phyloP scores from a whole-genome alignment of 2,329 filamentous ascomycete species.

The Dactylonectria macrodidyma region DNA sequence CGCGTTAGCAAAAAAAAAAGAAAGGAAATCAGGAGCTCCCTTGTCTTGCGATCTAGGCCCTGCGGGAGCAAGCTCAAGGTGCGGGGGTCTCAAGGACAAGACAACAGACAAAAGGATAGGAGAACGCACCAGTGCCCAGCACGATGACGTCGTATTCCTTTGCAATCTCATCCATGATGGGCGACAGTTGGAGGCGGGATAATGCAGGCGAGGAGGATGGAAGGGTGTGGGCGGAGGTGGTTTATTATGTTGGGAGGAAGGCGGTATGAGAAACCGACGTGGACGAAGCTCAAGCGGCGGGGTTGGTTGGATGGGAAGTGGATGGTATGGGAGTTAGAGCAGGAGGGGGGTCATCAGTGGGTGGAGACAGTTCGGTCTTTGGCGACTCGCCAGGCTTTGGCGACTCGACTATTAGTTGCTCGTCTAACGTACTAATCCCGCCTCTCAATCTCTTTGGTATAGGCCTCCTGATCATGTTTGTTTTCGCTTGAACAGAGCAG shows the following conservation, averaged over 20 bases:
- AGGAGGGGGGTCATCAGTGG: slow-evolving; percentile 11
- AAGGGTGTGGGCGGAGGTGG: slow-evolving; percentile 22
- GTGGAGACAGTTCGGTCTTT: slow-evolving; percentile 17
- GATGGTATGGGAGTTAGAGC: slow-evolving; percentile 12
- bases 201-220: slow-evolving; percentile 23
- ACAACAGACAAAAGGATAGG: neutral
- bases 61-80: slow-evolving; percentile 35
- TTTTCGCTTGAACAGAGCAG: neutral
- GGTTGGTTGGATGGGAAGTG: slow-evolving; percentile 22
- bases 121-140: slow-evolving; percentile 89
- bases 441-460: neutral
- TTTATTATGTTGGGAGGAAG: slow-evolving; percentile 37
- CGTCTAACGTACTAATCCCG: slow-evolving; percentile 1
- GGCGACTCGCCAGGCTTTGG: slow-evolving; percentile 1
- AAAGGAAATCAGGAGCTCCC: slow-evolving; percentile 18
- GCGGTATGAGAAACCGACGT: slow-evolving; percentile 33
- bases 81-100: slow-evolving; percentile 37
- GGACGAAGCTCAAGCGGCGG: slow-evolving; percentile 39
- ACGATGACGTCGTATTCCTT: slow-evolving; percentile 99
- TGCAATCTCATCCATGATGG: slow-evolving; percentile 95
- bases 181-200: slow-evolving; percentile 33
- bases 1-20: slow-evolving; percentile 41
- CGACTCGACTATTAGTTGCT: slow-evolving; percentile 12
- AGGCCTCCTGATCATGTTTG: neutral
- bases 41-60: slow-evolving; percentile 5